phyloP scores from a whole-genome alignment of 768 basidiomycete genomes.

The Boletellus emodensis region DNA sequence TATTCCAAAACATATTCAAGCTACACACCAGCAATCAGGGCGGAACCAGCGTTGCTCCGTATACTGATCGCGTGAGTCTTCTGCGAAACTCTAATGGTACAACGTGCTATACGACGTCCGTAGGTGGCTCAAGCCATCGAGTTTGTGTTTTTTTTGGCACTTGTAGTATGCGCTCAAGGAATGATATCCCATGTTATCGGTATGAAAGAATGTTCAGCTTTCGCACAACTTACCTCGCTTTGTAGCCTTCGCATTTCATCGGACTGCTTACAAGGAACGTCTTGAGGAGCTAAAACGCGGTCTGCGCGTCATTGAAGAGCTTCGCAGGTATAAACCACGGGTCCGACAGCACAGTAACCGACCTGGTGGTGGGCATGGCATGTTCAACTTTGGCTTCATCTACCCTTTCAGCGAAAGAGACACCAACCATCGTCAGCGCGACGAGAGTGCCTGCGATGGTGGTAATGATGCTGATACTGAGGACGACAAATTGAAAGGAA shows the following conservation, averaged over 20 bases:
- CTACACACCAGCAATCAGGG: constrained; percentile 44
- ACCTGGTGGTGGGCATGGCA: constrained; percentile 40
- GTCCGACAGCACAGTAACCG: constrained; percentile 29
- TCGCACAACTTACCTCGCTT: neutral
- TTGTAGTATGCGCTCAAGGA: constrained; percentile 58
- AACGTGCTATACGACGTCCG: neutral
- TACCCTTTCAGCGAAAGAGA: constrained; percentile 45
- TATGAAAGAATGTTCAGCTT: constrained; percentile 11
- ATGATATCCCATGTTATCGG: constrained; percentile 69
- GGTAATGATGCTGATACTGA: constrained; percentile 32
- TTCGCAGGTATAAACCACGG: constrained; percentile 59
- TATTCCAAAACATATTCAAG: constrained; percentile 63
- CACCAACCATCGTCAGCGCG: constrained; percentile 30
- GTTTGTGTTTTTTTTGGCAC: constrained; percentile 71
- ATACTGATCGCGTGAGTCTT: constrained; percentile 53
- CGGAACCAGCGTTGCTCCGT: constrained; percentile 48
- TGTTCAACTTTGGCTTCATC: constrained; percentile 33
- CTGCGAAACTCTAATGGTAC: neutral
- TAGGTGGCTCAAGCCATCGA: constrained; percentile 62
- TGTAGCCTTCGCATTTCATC: constrained; percentile 69
- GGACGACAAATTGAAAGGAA: constrained; percentile 30
- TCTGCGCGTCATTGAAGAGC: constrained; percentile 58
- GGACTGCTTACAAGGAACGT: constrained; percentile 72
- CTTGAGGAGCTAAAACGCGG: constrained; percentile 52
- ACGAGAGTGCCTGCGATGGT: constrained; percentile 24